Base-by-base conservation (phyloP, 208 protist species). In the Novymonas esmeraldas region DNA sequence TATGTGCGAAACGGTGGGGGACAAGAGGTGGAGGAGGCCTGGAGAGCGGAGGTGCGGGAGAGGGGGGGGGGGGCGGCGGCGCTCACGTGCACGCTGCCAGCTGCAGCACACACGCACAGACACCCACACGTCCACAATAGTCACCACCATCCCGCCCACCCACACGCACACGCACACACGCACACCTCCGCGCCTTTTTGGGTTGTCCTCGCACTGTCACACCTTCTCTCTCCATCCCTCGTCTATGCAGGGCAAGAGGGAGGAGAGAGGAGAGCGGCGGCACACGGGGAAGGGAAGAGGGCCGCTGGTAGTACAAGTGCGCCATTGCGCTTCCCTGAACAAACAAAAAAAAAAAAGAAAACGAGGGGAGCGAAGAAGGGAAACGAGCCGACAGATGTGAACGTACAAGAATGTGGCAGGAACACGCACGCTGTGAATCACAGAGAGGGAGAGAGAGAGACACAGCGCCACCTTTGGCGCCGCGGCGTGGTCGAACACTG, bases 181-280 rank as follows among this genome's bases (percentile, higher is more conserved):
- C 36, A 41, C n/a, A n/a, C n/a, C n/a, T n/a, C n/a, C n/a, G n/a
- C n/a, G n/a, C n/a, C n/a, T n/a, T n/a, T n/a, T n/a, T n/a, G n/a
- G n/a, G n/a, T n/a, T n/a, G n/a, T n/a, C n/a, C n/a, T n/a, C n/a
- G n/a, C n/a, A n/a, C n/a, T n/a, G n/a, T n/a, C n/a, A n/a, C n/a
- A n/a, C n/a, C n/a, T n/a, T n/a, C n/a, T n/a, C n/a, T n/a, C n/a
- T n/a, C n/a, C n/a, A n/a, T n/a, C n/a, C n/a, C n/a, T n/a, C n/a
- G n/a, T n/a, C n/a, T n/a, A n/a, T n/a, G n/a, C 50, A 62, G 45
- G 49, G 13, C 6, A 46, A 60, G 44, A n/a, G 14, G 46, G 22
- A 50, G 20, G 5, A 59, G 48, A 57, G 2, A 69, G 20, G 26
- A 14, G 0, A 54, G 22, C 28, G 11, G 33, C 9, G 20, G 49